Base-by-base conservation (phyloP, 176 grass and related monocot species). In the Eremochloa ophiuroides region DNA sequence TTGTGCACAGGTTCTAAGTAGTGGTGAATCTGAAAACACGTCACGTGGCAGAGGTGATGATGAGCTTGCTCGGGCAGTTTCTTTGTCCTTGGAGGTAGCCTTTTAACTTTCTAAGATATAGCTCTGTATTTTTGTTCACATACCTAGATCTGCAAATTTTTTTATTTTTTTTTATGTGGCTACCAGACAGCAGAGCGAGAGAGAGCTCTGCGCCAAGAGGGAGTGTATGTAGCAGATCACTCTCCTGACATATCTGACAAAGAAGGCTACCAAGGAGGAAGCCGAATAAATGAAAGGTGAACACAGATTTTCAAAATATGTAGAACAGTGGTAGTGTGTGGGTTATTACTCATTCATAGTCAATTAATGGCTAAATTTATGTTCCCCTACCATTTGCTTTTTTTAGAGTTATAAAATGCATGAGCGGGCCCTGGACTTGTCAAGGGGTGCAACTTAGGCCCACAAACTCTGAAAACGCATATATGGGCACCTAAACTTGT, bases 41-140 rank as follows among this genome's bases (percentile, higher is more conserved):
- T 81, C 91, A 62, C 73, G 4, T 69, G 87, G 28, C 22, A 75
- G 80, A 64, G 80, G 86, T 73, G 77, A 82, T 25, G 59, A 58
- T 62, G 83, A 91, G 22, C 66, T 97, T 89, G 85, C 85, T 78
- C 68, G 60, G 37, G 84, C 86, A 64, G 88, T 94, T 85, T 93
- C 90, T 85, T 80, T 92, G 83, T 93, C 95, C 22, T 85, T 91
- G 66, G 64, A 94, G 89, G 87, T 84, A 44, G 30, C 18, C 74
- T 60, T 79, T 41, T 20, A 68, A 62, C 77, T 65, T 65, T 72
- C 53, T 18, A 77, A 58, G 15, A 74, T 82, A 31, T 26, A 44
- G 33, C 47, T 48, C 16, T 74, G 12, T 77, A 7, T 44, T 85
- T 76, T 74, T 85, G 10, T 83, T 30, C 64, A 83, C 81, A 41